These are phyloP conservation scores for Amylocystis lapponica DNA, from an alignment of 768 basidiomycete species.

Conservation along the genomic window DNA sequence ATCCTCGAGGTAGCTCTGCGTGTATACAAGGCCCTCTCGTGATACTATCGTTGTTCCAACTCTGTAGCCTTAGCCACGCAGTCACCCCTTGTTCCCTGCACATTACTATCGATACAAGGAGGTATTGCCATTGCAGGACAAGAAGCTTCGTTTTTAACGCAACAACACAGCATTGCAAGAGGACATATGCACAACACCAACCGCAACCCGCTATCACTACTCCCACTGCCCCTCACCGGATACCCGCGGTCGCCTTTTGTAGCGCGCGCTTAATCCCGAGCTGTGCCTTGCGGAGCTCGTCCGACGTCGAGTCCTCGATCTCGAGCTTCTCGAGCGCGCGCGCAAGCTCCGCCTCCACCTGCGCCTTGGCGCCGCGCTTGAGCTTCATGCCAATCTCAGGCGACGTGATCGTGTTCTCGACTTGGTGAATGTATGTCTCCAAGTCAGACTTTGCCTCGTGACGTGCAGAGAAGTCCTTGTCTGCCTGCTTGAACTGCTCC, in stretches of 20 bases:
- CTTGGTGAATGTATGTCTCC: conserved; percentile 95
- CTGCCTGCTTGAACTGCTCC: conserved; percentile 92
- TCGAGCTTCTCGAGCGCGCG: conserved; percentile 98
- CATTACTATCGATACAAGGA: background rate
- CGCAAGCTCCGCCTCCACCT: conserved; percentile 96
- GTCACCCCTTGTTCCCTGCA: background rate
- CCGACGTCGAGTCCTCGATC: conserved; percentile 89
- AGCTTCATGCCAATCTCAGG: conserved; percentile 98
- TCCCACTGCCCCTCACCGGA: conserved; percentile 52
- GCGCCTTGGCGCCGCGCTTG: conserved; percentile 91
- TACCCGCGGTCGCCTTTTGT: conserved; percentile 93
- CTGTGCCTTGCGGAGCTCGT: conserved; percentile 95
- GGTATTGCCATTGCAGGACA: too few relatives aligned
- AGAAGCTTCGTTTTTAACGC: background rate
- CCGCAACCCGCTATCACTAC: background rate
- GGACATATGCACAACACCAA: conserved; percentile 5
- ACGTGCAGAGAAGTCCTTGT: conserved; percentile 97
- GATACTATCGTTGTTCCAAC: background rate
- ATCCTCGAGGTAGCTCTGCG: conserved; percentile 82
- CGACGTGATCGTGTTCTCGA: conserved; percentile 92
- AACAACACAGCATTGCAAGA: conserved; percentile 1
- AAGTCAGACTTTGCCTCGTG: conserved; percentile 99
- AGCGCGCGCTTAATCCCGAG: conserved; percentile 93
- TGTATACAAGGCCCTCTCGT: conserved; percentile 56
- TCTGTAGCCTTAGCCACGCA: background rate